Conservation (phyloP, 2,329 filamentous ascomycete genomes). For the Xylaria sp. region DNA sequence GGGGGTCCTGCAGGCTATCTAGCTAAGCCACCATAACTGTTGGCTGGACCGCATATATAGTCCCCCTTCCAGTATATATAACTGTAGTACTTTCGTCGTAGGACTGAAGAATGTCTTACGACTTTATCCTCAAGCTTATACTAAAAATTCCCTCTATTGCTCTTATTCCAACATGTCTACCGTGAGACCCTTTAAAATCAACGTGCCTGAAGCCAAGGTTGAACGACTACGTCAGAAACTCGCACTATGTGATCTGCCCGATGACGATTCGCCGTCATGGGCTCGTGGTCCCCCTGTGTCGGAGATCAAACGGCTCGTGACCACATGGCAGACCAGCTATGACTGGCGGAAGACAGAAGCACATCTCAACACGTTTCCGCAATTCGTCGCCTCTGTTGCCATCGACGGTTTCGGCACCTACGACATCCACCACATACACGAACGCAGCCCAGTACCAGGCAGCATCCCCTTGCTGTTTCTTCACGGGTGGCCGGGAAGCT, state of each 20-base stretch:
- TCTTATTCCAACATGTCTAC: constrained; percentile 11
- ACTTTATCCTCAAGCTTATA: background rate
- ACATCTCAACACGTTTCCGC: constrained; percentile 67
- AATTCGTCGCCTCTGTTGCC: constrained; percentile 63
- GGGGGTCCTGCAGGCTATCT: no score
- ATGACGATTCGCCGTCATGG: constrained; percentile 41
- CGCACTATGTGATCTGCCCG: constrained; percentile 9
- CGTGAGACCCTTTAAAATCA: constrained; percentile 17
- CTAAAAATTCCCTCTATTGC: background rate
- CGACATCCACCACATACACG: constrained; percentile 72
- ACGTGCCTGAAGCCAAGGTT: constrained; percentile 8
- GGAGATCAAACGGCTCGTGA: constrained; percentile 51
- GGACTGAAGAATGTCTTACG: background rate
- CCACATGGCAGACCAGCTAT: constrained; percentile 56
- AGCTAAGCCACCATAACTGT: no score
- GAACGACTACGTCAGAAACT: constrained; percentile 24
- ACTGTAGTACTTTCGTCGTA: background rate
- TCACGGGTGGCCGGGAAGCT: constrained; percentile 29
- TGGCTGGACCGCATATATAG: no score
- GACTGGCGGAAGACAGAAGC: constrained; percentile 70
- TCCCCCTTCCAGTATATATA: constrained; percentile 15
- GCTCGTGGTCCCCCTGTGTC: constrained; percentile 48
- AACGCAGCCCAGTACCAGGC: constrained; percentile 54
- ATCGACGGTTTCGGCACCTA: constrained; percentile 68
- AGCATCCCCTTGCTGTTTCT: constrained; percentile 27